These are phyloP conservation scores for Withania somnifera DNA, from an alignment of 305 asterid genomes.

Conservation along the genomic window DNA sequence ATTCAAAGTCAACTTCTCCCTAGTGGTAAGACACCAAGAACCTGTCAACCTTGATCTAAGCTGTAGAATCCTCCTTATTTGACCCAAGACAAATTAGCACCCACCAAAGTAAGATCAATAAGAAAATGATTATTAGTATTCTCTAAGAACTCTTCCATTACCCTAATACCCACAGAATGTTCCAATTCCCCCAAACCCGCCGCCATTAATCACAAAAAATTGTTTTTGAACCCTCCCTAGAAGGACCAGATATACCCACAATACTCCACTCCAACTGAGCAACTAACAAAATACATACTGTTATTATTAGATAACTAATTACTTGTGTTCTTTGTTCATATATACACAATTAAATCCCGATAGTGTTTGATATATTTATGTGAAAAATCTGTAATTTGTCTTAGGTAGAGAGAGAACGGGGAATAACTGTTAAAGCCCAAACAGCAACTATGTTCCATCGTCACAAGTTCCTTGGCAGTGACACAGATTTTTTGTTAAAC, in stretches of 20 bases:
- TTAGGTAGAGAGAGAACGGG: slow-evolving; percentile 97
- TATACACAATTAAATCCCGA: background rate
- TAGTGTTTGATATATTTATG: background rate
- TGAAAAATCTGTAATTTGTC: slow-evolving; percentile 14
- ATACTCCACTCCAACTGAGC: background rate
- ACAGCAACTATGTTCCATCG: slow-evolving; percentile 93
- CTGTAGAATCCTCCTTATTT: background rate
- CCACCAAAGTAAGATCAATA: background rate
- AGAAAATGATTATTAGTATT: background rate
- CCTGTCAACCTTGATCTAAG: background rate
- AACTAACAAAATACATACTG: background rate
- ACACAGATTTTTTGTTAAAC: slow-evolving; percentile 60
- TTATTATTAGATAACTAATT: background rate
- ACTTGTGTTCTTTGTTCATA: background rate
- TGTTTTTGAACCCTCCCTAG: background rate
- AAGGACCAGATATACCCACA: background rate
- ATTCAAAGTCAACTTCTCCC: background rate
- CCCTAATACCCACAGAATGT: background rate
- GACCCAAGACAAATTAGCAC: background rate
- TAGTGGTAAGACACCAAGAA: background rate
- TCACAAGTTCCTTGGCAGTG: slow-evolving; percentile 49
- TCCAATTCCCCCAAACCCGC: background rate
- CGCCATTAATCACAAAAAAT: background rate
- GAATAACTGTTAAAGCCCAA: slow-evolving; percentile 97
- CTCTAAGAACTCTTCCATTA: background rate